Evolutionary conservation across 768 basidiomycete genomes (phyloP).

Genomic region (Boletus rubropictus): DNA sequence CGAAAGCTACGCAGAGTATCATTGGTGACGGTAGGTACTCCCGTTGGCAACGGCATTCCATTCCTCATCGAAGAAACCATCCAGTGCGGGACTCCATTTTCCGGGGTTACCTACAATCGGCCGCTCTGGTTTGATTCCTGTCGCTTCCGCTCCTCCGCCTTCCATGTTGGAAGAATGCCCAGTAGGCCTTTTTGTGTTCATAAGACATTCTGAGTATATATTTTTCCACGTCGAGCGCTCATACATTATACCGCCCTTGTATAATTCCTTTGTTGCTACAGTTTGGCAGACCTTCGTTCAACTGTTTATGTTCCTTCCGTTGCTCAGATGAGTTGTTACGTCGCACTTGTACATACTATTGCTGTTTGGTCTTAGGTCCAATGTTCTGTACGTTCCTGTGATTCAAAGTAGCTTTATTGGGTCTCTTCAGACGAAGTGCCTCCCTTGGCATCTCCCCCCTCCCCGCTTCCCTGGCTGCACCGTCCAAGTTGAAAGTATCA

Average conservation of each 20-base stretch:
- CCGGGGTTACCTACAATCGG: constrained; percentile 67
- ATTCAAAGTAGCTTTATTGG: constrained; percentile 15
- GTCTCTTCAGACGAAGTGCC: constrained; percentile 19
- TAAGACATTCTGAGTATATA: not conserved
- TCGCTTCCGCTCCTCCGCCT: not conserved
- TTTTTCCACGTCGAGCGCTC: not conserved
- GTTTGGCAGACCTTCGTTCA: not conserved
- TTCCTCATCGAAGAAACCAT: constrained; percentile 9
- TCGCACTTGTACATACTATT: constrained; percentile 6
- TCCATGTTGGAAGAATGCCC: not conserved
- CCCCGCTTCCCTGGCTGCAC: not conserved
- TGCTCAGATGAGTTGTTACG: not conserved
- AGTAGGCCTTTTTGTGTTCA: constrained; percentile 6
- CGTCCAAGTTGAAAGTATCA: not conserved
- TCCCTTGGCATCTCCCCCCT: not conserved
- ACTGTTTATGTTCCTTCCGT: constrained; percentile 5
- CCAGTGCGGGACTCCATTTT: constrained; percentile 71
- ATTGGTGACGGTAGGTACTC: constrained; percentile 65
- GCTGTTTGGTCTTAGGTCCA: constrained; percentile 11
- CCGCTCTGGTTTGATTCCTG: constrained; percentile 51
- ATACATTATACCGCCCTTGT: constrained; percentile 7
- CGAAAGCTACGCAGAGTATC: constrained; percentile 76
- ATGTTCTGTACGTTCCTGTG: not conserved
- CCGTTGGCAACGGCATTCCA: not conserved
- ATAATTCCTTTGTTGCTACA: not conserved